A percentile compares a stretch with the other conserved stretches of the same genome.
phyloP scores from a whole-genome alignment of 2,329 filamentous ascomycete species.

The Phialocephala sp. region DNA sequence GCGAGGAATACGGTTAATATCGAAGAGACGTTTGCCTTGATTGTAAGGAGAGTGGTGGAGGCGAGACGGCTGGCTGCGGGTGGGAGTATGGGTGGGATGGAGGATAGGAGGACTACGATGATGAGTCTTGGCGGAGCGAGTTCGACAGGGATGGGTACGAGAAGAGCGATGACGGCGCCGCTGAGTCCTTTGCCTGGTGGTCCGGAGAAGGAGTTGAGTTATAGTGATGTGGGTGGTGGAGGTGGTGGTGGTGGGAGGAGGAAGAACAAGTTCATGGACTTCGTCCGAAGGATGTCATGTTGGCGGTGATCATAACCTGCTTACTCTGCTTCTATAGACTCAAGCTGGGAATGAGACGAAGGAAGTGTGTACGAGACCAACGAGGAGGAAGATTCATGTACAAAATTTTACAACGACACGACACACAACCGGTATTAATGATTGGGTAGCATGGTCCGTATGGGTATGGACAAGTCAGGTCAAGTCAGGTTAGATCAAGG shows the following conservation, averaged over 20 bases:
- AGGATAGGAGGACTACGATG: conserved; percentile 18
- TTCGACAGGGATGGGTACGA: conserved; percentile 28
- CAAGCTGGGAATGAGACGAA: neutral
- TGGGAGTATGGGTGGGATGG: conserved; percentile 10
- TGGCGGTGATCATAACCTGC: conserved; percentile 21
- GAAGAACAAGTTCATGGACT: conserved; percentile 21
- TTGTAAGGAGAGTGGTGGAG: conserved; percentile 67
- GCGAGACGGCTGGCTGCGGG: conserved; percentile 33
- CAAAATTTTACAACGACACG: neutral
- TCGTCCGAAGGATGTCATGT: conserved; percentile 30
- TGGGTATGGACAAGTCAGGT: neutral
- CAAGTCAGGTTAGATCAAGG: no score
- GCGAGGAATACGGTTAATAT: conserved; percentile 86
- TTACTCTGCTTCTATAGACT: neutral
- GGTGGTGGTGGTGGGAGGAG: conserved; percentile 13
- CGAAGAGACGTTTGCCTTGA: conserved; percentile 83
- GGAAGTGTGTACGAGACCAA: neutral
- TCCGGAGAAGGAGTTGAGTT: conserved; percentile 32
- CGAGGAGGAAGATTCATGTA: conserved; percentile 1
- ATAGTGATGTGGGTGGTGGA: conserved; percentile 13
- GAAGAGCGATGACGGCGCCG: conserved; percentile 39
- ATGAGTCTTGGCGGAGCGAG: conserved; percentile 14
- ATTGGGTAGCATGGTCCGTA: neutral
- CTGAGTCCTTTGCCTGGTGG: conserved; percentile 39
- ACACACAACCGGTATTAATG: neutral